These are phyloP conservation scores for Penicillium paradoxum DNA, from an alignment of 495 filamentous ascomycete genomes.

Conservation along the genomic window DNA sequence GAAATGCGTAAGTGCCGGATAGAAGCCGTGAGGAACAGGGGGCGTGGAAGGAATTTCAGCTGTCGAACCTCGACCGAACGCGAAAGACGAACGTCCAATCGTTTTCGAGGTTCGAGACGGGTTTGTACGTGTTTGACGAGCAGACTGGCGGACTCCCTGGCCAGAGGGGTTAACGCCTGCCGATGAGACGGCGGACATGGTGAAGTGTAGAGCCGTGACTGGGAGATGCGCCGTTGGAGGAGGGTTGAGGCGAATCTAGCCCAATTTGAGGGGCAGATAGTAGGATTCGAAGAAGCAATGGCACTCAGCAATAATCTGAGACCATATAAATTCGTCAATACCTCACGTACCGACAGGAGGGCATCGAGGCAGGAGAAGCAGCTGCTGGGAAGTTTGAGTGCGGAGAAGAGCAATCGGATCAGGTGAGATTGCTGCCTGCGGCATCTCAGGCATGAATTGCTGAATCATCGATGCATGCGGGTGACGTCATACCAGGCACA, in stretches of 20 bases:
- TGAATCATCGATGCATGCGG: constrained; percentile 19
- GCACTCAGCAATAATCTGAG: neutral
- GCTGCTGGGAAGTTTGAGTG: constrained; percentile 25
- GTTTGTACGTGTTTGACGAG: constrained; percentile 58
- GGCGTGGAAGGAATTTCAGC: constrained; percentile 29
- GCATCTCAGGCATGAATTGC: constrained; percentile 14
- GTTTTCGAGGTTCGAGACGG: constrained; percentile 56
- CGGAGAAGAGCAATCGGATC: constrained; percentile 29
- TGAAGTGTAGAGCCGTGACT: constrained; percentile 17
- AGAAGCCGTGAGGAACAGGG: constrained; percentile 59
- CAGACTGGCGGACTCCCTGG: constrained; percentile 45
- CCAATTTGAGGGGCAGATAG: constrained; percentile 1
- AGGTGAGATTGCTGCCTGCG: constrained; percentile 28
- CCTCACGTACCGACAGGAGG: constrained; percentile 2
- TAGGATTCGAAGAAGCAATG: constrained; percentile 10
- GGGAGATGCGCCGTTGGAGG: constrained; percentile 13
- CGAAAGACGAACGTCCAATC: constrained; percentile 46
- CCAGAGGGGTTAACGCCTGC: constrained; percentile 31
- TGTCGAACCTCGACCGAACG: constrained; percentile 36
- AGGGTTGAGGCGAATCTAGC: constrained; percentile 11
- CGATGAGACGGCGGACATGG: constrained; percentile 32
- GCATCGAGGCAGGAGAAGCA: constrained; percentile 7
- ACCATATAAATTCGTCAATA: constrained; percentile 1
- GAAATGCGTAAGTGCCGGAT: constrained; percentile 91
- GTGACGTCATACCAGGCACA: constrained; percentile 17